These are phyloP conservation scores for Mycosphaerella arachidis DNA, from an alignment of 2,329 filamentous ascomycete genomes.

Conservation along the genomic window DNA sequence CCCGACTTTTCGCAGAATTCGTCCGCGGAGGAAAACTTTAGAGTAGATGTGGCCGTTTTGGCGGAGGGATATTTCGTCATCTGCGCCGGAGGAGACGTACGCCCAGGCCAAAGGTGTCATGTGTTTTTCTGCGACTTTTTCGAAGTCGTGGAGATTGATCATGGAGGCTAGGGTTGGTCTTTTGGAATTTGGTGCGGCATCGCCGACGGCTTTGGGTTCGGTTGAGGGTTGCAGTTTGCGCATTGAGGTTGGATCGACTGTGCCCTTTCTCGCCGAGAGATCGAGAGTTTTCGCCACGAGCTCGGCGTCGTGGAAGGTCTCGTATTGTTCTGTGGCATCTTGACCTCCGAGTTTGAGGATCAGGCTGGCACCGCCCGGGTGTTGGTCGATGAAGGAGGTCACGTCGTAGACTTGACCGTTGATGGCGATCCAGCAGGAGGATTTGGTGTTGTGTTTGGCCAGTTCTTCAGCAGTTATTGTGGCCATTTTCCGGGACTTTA, in stretches of 20 bases:
- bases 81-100: constrained; percentile 46
- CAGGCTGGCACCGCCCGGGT: constrained; percentile 64
- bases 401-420: constrained; percentile 89
- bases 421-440: constrained; percentile 87
- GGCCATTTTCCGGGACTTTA: constrained; percentile 9
- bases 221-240: constrained; percentile 12
- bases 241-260: constrained; percentile 17
- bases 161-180: constrained; percentile 45
- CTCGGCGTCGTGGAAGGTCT: constrained; percentile 46
- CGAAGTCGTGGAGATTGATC: constrained; percentile 44
- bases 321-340: constrained; percentile 52
- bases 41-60: constrained; percentile 39
- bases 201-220: constrained; percentile 17
- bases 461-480: constrained; percentile 43
- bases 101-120: constrained; percentile 38
- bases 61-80: constrained; percentile 42
- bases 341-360: constrained; percentile 49
- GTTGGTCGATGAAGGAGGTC: constrained; percentile 81
- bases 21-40: constrained; percentile 42
- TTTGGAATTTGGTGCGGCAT: constrained; percentile 22
- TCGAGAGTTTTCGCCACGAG: constrained; percentile 40
- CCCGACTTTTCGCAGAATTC: constrained; percentile 39
- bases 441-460: constrained; percentile 72
- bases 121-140: constrained; percentile 34
- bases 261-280: constrained; percentile 34